These are phyloP conservation scores for Saxophila tyrrhenica DNA, from an alignment of 495 filamentous ascomycete genomes.

Conservation along the genomic window DNA sequence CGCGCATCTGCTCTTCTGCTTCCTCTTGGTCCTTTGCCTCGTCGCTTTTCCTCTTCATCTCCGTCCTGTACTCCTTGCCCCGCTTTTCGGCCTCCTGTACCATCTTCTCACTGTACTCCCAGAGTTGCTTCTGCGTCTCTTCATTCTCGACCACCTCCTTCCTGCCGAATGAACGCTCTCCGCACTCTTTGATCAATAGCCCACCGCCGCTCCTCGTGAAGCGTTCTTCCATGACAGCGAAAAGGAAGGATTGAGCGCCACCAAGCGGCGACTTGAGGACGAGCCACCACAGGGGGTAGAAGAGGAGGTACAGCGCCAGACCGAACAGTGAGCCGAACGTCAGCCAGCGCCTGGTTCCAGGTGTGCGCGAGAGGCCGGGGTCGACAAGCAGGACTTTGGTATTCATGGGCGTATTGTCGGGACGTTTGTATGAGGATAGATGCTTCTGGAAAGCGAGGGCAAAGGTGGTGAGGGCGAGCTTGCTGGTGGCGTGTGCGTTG, in stretches of 20 bases:
- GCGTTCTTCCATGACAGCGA: slow-evolving; percentile 69
- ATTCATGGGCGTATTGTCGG: slow-evolving; percentile 71
- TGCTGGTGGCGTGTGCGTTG: slow-evolving; percentile 67
- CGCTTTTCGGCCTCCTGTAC: slow-evolving; percentile 76
- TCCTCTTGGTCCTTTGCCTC: slow-evolving; percentile 36
- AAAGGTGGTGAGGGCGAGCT: slow-evolving; percentile 80
- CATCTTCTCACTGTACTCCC: slow-evolving; percentile 77
- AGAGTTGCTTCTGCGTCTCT: slow-evolving; percentile 65
- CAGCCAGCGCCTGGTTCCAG: slow-evolving; percentile 76
- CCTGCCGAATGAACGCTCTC: slow-evolving; percentile 55
- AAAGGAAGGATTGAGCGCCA: slow-evolving; percentile 78
- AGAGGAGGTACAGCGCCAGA: slow-evolving; percentile 61
- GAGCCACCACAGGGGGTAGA: slow-evolving; percentile 75
- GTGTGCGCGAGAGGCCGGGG: slow-evolving; percentile 72
- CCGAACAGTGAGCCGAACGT: slow-evolving; percentile 76
- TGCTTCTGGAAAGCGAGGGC: slow-evolving; percentile 82
- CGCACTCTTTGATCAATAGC: slow-evolving; percentile 77
- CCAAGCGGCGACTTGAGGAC: slow-evolving; percentile 70
- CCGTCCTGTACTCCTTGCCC: slow-evolving; percentile 52
- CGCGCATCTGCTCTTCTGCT: slow-evolving; percentile 29
- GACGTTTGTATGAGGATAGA: slow-evolving; percentile 64
- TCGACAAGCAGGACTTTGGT: slow-evolving; percentile 73
- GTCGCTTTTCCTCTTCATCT: slow-evolving; percentile 57
- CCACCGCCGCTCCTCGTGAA: slow-evolving; percentile 38
- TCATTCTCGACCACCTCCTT: slow-evolving; percentile 64